A percentile compares a stretch with the other conserved stretches of the same genome.
phyloP scores from a whole-genome alignment of 2,329 filamentous ascomycete species.

The Trichoderma koningiopsis region DNA sequence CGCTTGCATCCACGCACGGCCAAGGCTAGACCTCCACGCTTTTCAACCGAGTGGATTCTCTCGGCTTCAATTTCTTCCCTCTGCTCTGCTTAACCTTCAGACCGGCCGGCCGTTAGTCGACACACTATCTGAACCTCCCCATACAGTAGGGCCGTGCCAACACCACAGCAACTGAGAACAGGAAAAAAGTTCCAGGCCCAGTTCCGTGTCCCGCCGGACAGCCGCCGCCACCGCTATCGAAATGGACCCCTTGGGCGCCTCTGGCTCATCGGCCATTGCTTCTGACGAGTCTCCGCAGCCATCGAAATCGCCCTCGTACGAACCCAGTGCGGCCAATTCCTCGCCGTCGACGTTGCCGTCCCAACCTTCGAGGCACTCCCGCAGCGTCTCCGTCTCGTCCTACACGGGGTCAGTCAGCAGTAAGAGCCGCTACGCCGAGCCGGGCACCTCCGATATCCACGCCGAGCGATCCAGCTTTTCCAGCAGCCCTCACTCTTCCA shows the following conservation, averaged over 20 bases:
- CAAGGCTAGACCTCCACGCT: neutral
- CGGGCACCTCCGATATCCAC: slow-evolving; percentile 59
- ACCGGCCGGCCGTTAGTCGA: slow-evolving; percentile 7
- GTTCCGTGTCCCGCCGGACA: neutral
- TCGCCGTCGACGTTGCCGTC: slow-evolving; percentile 21
- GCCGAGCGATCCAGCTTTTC: slow-evolving; percentile 64
- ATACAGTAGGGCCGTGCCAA: neutral
- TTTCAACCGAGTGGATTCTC: slow-evolving; percentile 14
- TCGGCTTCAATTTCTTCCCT: neutral
- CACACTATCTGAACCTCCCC: neutral
- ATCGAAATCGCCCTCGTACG: slow-evolving; percentile 11
- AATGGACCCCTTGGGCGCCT: slow-evolving; percentile 22
- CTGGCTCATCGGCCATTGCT: slow-evolving; percentile 1
- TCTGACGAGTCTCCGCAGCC: slow-evolving; percentile 13
- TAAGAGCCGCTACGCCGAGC: slow-evolving; percentile 59
- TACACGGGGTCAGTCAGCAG: slow-evolving; percentile 38
- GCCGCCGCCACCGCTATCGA: slow-evolving; percentile 14
- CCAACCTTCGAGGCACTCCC: slow-evolving; percentile 33
- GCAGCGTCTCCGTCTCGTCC: slow-evolving; percentile 51
- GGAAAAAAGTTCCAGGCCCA: neutral
- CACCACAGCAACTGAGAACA: neutral
- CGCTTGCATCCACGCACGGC: slow-evolving; percentile 10
- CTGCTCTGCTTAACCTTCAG: slow-evolving; percentile 2
- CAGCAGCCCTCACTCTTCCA: slow-evolving; percentile 56
- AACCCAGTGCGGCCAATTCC: slow-evolving; percentile 22